These are phyloP conservation scores for Didymella glomerata DNA, from an alignment of 2,329 filamentous ascomycete genomes.

Conservation along the genomic window DNA sequence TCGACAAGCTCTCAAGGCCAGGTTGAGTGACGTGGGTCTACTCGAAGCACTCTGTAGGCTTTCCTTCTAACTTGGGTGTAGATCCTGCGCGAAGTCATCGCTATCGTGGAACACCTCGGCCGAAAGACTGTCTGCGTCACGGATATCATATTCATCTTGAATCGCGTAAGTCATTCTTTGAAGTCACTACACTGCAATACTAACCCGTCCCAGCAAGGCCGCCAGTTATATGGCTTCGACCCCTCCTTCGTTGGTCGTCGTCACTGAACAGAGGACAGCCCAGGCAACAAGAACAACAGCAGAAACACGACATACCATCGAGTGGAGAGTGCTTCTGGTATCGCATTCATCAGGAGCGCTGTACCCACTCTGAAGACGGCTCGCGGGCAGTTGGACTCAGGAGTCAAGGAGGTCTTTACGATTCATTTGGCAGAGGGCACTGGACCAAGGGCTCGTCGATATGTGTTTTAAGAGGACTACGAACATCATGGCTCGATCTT, in stretches of 20 bases:
- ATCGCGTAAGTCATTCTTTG: constrained; percentile 42
- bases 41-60: too few species aligned
- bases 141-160: constrained; percentile 46
- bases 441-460: too few species aligned
- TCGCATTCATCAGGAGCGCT: too few species aligned
- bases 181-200: too few species aligned
- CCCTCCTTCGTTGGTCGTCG: constrained; percentile 5
- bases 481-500: too few species aligned
- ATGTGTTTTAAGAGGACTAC: too few species aligned
- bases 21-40: constrained; percentile 53
- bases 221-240: constrained; percentile 20
- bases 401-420: too few species aligned
- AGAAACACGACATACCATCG: not conserved
- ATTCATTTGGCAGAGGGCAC: too few species aligned
- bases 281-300: not conserved
- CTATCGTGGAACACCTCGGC: constrained; percentile 38
- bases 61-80: constrained; percentile 11
- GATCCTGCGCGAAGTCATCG: constrained; percentile 38
- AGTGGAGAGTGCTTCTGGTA: not conserved
- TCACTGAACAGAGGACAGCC: not conserved
- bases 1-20: constrained; percentile 60
- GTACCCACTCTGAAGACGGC: too few species aligned
- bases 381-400: too few species aligned
- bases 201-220: constrained; percentile 14
- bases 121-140: constrained; percentile 42